These are phyloP conservation scores for Aspergillus quadricinctus DNA, from an alignment of 2,329 filamentous ascomycete genomes.

Conservation along the genomic window DNA sequence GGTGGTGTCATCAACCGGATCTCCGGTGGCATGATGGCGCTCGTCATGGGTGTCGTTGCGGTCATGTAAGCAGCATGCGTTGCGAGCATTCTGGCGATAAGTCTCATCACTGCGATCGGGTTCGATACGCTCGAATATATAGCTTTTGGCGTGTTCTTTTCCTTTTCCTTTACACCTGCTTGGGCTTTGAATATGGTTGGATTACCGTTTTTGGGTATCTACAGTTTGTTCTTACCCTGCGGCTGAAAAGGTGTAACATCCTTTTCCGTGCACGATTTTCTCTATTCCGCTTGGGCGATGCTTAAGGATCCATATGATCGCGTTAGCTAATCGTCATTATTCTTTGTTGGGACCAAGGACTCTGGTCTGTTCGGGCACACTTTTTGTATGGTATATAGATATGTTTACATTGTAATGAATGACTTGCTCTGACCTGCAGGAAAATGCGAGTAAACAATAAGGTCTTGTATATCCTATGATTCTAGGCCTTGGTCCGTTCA, in stretches of 20 bases:
- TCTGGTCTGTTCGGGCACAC: constrained; percentile 4
- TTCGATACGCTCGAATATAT: neutral
- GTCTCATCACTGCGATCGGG: neutral
- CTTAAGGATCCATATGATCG: neutral
- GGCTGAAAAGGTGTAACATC: neutral
- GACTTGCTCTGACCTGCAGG: constrained; percentile 2
- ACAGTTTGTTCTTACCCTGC: neutral
- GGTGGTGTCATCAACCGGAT: constrained; percentile 29
- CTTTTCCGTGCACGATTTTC: neutral
- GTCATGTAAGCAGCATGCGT: constrained; percentile 26
- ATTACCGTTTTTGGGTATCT: neutral
- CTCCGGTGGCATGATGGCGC: constrained; percentile 32
- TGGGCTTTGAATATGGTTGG: neutral
- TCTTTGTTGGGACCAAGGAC: constrained; percentile 6
- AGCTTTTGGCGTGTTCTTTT: constrained; percentile 1
- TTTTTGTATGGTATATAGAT: constrained; percentile 17
- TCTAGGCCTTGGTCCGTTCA: neutral
- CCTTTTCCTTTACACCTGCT: neutral
- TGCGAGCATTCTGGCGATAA: neutral
- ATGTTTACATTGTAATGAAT: constrained; percentile 20
- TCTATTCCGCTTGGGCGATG: neutral
- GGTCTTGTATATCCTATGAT: neutral
- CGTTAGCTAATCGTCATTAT: constrained; percentile 5
- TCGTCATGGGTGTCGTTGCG: constrained; percentile 31
- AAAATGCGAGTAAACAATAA: neutral